Base-by-base conservation (phyloP, 257 asterid genomes). In the Solanum gracilifrons region DNA sequence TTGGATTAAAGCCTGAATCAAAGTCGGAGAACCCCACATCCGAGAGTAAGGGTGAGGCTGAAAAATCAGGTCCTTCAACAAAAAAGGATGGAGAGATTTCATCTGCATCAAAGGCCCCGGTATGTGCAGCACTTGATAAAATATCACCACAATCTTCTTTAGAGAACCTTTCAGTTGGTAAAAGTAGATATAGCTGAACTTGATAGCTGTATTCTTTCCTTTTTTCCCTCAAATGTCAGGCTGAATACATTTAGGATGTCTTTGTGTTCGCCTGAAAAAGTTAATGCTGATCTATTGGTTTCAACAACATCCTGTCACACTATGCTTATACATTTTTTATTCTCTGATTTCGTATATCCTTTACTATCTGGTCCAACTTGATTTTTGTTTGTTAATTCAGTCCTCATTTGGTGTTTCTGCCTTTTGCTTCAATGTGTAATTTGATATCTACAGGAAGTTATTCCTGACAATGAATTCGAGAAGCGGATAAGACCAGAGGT, bases 401-500 rank as follows among this genome's bases (percentile, higher is more conserved):
- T 48, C 68, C 32, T 51, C 58, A 51, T 51, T 82, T 82, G 41
- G 85, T 48, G 85, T 29, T 15, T 86, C 39, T 86, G 29, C 51
- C 9, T 8, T 48, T 86, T 85, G 60, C 68, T 76, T 37, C 79
- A 83, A 58, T 68, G 68, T 64, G 88, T 86, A 29, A 82, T 51
- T 84, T 27, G 62, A 64, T 86, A 43, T 85, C 51, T 51, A 51
- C 98, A 96, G 99, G 99, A 97, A 90, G 88, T 91, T 71, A 92
- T 91, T 89, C 99, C 99, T 3, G 99, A 97, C 92, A 96, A 97
- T 86, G 99, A 97, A 90, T 95, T 95, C 35, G 99, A 97, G 88
- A 97, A 95, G 90, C 98, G 99, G 64, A 96, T 96, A 88, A 92
- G 99, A 87, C 96, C 98, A 33, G 99, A 95, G 93, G 99, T 97